Evolutionary conservation across 495 filamentous ascomycete genomes (phyloP).

Genomic region (Diplogelasinospora grovesii): DNA sequence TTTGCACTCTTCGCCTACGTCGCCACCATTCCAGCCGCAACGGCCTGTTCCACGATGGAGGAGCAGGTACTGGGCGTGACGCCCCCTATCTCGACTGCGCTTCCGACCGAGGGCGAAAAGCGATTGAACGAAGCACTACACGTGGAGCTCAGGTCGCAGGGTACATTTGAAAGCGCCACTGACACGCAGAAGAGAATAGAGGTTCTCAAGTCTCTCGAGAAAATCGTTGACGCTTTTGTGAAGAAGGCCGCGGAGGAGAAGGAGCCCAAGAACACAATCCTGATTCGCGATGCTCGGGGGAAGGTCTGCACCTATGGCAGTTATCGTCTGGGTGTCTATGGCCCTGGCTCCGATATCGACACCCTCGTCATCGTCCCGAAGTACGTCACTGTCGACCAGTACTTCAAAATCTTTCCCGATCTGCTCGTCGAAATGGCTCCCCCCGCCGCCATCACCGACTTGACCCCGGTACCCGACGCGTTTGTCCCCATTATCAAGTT

Average conservation of each 20-base stretch:
- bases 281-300: constrained; percentile 74
- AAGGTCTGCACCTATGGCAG: constrained; percentile 94
- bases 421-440: constrained; percentile 67
- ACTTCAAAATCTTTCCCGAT: constrained; percentile 79
- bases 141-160: constrained; percentile 73
- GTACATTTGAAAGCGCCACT: constrained; percentile 76
- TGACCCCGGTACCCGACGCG: constrained; percentile 80
- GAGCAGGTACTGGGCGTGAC: constrained; percentile 67
- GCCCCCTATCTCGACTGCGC: constrained; percentile 66
- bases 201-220: constrained; percentile 66
- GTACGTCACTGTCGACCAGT: constrained; percentile 79
- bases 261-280: constrained; percentile 66
- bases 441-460: constrained; percentile 69
- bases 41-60: constrained; percentile 19
- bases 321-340: constrained; percentile 88
- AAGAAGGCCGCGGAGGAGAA: constrained; percentile 62
- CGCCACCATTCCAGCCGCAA: no score
- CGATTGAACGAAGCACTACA: constrained; percentile 70
- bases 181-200: constrained; percentile 62
- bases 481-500: constrained; percentile 96
- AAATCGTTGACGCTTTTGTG: constrained; percentile 77
- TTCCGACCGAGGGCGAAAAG: constrained; percentile 70
- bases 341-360: constrained; percentile 95
- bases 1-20: no score
- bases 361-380: constrained; percentile 86